phyloP scores from a whole-genome alignment of 345 rosid genomes.

The Aurinia saxatilis region DNA sequence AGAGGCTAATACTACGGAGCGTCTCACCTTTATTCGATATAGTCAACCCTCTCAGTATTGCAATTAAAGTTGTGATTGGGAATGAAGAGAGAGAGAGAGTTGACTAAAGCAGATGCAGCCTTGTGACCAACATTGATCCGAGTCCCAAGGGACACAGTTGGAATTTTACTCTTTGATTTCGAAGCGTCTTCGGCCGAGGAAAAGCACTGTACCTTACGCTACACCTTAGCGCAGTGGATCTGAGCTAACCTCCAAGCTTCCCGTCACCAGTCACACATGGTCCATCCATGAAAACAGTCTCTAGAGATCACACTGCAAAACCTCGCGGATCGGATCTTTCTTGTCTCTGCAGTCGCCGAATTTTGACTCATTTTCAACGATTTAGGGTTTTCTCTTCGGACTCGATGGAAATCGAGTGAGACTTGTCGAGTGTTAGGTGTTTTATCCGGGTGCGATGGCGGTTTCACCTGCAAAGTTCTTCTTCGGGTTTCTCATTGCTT shows the following conservation, averaged over 20 bases:
- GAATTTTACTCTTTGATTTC: not conserved
- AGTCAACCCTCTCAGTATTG: too few relatives aligned
- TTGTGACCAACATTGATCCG: not conserved
- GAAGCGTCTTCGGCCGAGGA: slow-evolving; percentile 6
- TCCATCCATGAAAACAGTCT: slow-evolving; percentile 22
- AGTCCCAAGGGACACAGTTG: slow-evolving; percentile 18
- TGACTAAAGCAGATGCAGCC: not conserved
- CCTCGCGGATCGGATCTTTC: slow-evolving; percentile 62
- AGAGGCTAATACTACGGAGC: too few relatives aligned
- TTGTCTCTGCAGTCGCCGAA: slow-evolving; percentile 14
- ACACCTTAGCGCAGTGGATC: slow-evolving; percentile 31
- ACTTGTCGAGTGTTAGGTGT: slow-evolving; percentile 7
- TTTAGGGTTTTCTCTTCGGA: slow-evolving; percentile 18
- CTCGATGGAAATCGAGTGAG: slow-evolving; percentile 11
- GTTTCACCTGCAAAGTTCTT: slow-evolving; percentile 93
- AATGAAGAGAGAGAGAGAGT: not conserved
- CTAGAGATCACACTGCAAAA: slow-evolving; percentile 39
- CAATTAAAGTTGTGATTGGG: too few relatives aligned
- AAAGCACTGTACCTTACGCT: slow-evolving; percentile 15
- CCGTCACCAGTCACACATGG: slow-evolving; percentile 30
- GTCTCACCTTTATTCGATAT: too few relatives aligned
- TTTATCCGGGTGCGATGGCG: slow-evolving; percentile 41
- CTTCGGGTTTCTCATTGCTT: slow-evolving; percentile 70
- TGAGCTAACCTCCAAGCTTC: not conserved
- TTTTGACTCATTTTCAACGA: slow-evolving; percentile 18